Base-by-base conservation (phyloP, 352 stramenopile genomes). In the Globisporangium canariense region DNA sequence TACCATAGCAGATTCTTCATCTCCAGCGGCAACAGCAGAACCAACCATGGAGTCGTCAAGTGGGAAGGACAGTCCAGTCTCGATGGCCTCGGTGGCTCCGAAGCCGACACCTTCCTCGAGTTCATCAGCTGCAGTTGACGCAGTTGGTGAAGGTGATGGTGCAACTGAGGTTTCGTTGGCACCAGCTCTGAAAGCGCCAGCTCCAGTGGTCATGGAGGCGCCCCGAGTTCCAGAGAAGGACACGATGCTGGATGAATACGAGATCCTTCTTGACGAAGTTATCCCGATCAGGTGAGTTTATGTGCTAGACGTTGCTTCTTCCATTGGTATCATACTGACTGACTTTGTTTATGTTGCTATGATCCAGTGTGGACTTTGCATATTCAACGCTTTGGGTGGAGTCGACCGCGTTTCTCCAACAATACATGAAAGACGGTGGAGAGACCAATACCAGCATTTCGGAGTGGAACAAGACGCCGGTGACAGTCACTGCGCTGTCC, bases 241-340 rank as follows among this genome's bases (percentile, higher is more conserved):
- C 67, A 9, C 57, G 0, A 41, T 87, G n/a, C 61, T 94, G 6
- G 58, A 68, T 38, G 88, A 96, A 49, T 96, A 78, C 40, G 83
- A 96, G 55, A 49, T 94, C 36, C 70, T 94, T 9, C 34, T 94
- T 9, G 75, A 94, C 28, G 81, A 93, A 73, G 71, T 82, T 65
- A 68, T 86, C 4, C 60, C 70, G 3, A 81, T 94, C 70, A 90
- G 83, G 87, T 96, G 71, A 52, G 59, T 50, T 10, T 32, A 3
- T 32, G 11, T 32, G 6, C 11, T 3, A 40, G 20, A 25, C 51
- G 9, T 30, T 65, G 5, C 16, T 8, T 53, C 18, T 11, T 40
- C 22, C 30, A 55, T 30, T 34, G 32, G 20, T 36, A 36, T 40
- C 30, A 8, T 47, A 32, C 40, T 54, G 22, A 38, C 20, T 25